Percentiles rank a stretch among this genome's conserved stretches.
Conservation (phyloP, 495 filamentous ascomycete genomes). For the Trichoderma asperelloides region DNA sequence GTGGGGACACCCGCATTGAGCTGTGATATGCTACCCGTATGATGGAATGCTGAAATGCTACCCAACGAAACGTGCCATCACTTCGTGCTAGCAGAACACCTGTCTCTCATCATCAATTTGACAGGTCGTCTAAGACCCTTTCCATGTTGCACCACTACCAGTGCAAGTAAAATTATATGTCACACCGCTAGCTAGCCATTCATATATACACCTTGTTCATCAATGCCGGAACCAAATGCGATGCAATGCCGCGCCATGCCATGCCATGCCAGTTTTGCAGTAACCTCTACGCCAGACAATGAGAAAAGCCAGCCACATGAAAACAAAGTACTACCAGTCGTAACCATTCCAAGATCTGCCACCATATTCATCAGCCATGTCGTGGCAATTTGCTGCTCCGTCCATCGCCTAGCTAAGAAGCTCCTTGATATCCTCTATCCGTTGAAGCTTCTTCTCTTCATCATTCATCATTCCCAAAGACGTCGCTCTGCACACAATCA, state of each 20-base stretch:
- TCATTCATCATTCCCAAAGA: constrained; percentile 89
- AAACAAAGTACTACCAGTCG: neutral
- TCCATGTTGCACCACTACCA: neutral
- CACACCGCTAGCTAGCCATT: neutral
- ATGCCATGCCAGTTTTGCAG: neutral
- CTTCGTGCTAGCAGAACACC: neutral
- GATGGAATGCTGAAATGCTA: too few relatives aligned
- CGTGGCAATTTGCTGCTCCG: neutral
- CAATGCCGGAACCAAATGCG: neutral
- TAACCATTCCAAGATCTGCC: neutral
- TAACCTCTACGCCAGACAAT: neutral
- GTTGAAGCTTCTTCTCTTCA: constrained; percentile 82
- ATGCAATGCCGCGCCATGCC: neutral
- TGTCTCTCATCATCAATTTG: neutral
- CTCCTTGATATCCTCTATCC: constrained; percentile 90
- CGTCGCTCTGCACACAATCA: constrained; percentile 62
- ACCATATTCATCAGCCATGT: neutral
- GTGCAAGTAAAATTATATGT: neutral
- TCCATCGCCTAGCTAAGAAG: constrained; percentile 56
- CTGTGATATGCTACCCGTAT: neutral
- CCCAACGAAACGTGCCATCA: too few relatives aligned
- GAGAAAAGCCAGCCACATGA: neutral
- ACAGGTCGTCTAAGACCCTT: neutral
- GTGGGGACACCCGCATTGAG: neutral
- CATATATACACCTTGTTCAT: neutral